These are phyloP conservation scores for Emmonsia crescens DNA, from an alignment of 2,329 filamentous ascomycete species.

Conservation along the genomic window DNA sequence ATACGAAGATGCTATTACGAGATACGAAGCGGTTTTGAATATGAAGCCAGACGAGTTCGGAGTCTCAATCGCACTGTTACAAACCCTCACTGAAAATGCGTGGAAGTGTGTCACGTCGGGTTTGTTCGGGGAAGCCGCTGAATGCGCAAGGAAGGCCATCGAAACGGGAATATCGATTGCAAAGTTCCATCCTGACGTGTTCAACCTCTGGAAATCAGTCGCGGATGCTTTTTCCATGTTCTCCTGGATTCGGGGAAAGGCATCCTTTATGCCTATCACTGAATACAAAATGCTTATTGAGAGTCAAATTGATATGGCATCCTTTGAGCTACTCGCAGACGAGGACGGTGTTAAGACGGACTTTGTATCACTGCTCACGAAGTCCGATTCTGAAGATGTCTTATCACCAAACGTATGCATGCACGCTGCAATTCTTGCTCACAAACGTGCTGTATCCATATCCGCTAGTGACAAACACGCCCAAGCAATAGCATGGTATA, in stretches of 20 bases:
- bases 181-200: conserved; percentile 54
- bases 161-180: conserved; percentile 54
- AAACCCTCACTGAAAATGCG: conserved; percentile 75
- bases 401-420: conserved; percentile 45
- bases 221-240: conserved; percentile 83
- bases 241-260: conserved; percentile 60
- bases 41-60: conserved; percentile 66
- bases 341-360: conserved; percentile 53
- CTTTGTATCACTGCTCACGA: conserved; percentile 25
- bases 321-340: conserved; percentile 54
- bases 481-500: conserved; percentile 94
- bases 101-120: conserved; percentile 69
- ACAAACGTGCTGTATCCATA: conserved; percentile 72
- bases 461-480: conserved; percentile 68
- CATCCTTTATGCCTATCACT: conserved; percentile 50
- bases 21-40: conserved; percentile 64
- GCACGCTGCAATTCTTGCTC: conserved; percentile 65
- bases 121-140: conserved; percentile 70
- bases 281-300: conserved; percentile 49
- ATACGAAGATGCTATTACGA: conserved; percentile 66
- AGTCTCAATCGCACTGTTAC: conserved; percentile 74
- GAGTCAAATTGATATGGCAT: conserved; percentile 37
- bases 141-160: conserved; percentile 60
- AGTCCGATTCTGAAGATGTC: conserved; percentile 18
- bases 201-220: conserved; percentile 91